Base-by-base conservation (phyloP, 768 basidiomycete genomes). In the Gloeopeniophorella convolvens region DNA sequence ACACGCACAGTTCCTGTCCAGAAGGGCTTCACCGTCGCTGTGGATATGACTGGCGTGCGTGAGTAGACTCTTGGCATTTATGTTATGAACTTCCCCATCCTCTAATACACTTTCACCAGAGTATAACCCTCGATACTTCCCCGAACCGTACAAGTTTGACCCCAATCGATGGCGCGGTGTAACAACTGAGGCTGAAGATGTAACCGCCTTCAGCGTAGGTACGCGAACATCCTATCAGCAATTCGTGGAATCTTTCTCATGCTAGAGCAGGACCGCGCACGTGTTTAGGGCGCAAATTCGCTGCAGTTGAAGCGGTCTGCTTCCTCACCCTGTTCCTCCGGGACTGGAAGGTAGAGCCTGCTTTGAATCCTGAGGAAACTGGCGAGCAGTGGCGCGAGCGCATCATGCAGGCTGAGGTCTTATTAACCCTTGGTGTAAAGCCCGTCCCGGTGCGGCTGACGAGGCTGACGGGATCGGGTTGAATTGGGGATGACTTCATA, bases 281-380 rank as follows among this genome's bases (percentile, higher is more conserved):
- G 13, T 83, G 80, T 52, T 63, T 80, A 10, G 80, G 80, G 4
- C 66, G 76, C 24, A 77, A 72, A 51, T 82, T 83, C 55, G 76
- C 80, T 2, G 68, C 70, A 1, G 70, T 68, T 0, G 78, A 82
- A 58, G 68, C 70, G 2, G 70, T 81, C n/a, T 72, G 70, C 43
- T 77, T 82, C 66, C 68, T 82, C 18, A 69, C 76, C 1, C 63
- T 69, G 57, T 57, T 81, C 7, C 61, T 80, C 18, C 68, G 75
- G 15, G 79, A 81, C 37, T 82, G 73, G 73, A 68, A 63, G 23
- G 60, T 82, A 9, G 71, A 75, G 43, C 76, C 77, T 1, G 45
- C 70, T 15, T 59, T 79, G 23, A 56, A 63, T 13, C 33, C 55
- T 0, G 68, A 65, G 0, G 70, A 73, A 63, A 76, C 68, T 39